Conservation (phyloP, 2,329 filamentous ascomycete genomes). For the Claviceps fusiformis region DNA sequence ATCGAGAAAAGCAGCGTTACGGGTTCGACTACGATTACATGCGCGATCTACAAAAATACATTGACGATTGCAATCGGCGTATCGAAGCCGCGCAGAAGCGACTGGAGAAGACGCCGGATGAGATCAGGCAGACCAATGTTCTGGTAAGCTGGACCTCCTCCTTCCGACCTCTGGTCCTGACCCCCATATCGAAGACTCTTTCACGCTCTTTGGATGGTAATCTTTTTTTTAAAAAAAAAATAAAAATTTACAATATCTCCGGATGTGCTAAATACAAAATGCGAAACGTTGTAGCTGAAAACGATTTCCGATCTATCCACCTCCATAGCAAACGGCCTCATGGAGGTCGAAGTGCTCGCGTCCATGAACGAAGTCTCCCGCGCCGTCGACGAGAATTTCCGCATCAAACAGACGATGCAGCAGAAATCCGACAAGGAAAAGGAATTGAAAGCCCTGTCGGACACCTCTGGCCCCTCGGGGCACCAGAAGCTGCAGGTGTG, state of each 20-base stretch:
- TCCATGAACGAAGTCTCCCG: conserved; percentile 68
- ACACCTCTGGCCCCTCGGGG: conserved; percentile 83
- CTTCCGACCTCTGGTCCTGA: neutral
- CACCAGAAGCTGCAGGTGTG: conserved; percentile 98
- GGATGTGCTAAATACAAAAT: neutral
- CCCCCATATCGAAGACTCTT: neutral
- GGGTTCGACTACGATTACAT: conserved; percentile 96
- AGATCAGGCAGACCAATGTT: conserved; percentile 88
- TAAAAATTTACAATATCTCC: too few relatives aligned
- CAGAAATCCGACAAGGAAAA: conserved; percentile 73
- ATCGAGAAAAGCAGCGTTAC: conserved; percentile 60
- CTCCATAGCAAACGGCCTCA: conserved; percentile 67
- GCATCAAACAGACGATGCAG: conserved; percentile 65
- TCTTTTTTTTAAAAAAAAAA: neutral
- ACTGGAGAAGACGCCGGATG: conserved; percentile 93
- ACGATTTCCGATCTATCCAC: conserved; percentile 67
- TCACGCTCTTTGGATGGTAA: neutral
- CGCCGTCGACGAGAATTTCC: conserved; percentile 79
- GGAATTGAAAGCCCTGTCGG: conserved; percentile 78
- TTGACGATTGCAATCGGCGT: conserved; percentile 88
- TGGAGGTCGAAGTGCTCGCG: conserved; percentile 76
- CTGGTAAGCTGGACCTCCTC: conserved; percentile 32
- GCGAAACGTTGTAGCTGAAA: conserved; percentile 42
- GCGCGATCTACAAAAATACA: conserved; percentile 89
- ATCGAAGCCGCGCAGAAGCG: conserved; percentile 84